Evolutionary conservation across 2,329 filamentous ascomycete genomes (phyloP).

Genomic region (Penicillium sp.): DNA sequence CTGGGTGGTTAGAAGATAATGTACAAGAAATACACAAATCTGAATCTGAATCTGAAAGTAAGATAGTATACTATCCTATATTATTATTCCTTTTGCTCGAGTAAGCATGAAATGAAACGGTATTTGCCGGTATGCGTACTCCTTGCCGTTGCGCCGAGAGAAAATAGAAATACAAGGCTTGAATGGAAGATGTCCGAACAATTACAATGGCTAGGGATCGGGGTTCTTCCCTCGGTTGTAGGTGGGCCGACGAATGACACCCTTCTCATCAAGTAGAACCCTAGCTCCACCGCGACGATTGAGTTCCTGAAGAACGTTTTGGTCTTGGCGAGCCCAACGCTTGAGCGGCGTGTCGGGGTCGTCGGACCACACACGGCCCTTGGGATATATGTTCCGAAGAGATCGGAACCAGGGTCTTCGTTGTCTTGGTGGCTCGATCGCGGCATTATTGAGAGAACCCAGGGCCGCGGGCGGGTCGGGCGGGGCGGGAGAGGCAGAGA

Average conservation of each 20-base stretch:
- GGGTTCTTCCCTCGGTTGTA: conserved; percentile 4
- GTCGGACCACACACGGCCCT: conserved; percentile 31
- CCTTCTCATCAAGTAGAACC: conserved; percentile 33
- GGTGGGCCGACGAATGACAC: conserved; percentile 29
- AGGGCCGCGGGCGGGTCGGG: background rate
- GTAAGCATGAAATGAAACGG: background rate
- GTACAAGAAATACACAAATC: background rate
- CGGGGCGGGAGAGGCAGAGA: background rate
- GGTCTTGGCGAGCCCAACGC: conserved; percentile 34
- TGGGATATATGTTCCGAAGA: conserved; percentile 24
- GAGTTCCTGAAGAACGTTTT: conserved; percentile 32
- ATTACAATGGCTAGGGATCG: background rate
- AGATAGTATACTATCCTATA: background rate
- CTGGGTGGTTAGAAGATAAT: no score
- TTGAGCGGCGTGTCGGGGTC: conserved; percentile 41
- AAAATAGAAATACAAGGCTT: background rate
- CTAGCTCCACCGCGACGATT: conserved; percentile 26
- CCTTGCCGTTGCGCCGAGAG: background rate
- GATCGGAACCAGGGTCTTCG: conserved; percentile 32
- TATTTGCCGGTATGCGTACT: background rate
- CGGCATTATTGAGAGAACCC: conserved; percentile 4
- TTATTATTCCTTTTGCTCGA: background rate
- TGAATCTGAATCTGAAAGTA: background rate
- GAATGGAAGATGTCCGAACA: background rate
- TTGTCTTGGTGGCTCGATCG: background rate